Base-by-base conservation (phyloP, 495 filamentous ascomycete genomes). In the Talaromyces stipitatus region DNA sequence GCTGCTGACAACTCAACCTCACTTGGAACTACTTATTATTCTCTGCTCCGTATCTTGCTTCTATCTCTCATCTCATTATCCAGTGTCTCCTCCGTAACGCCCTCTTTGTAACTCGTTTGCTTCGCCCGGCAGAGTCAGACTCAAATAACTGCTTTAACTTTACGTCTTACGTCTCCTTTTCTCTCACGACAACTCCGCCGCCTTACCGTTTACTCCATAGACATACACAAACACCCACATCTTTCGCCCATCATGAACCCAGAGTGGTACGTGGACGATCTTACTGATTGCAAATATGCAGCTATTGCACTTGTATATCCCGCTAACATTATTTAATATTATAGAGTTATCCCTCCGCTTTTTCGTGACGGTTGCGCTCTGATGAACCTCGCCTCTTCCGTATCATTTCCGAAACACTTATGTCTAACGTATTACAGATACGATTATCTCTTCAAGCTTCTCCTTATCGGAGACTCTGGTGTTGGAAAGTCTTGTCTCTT, bases 401-500 rank as follows among this genome's bases (percentile, higher is more conserved):
- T 32, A 9, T 8, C 18, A 26, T 41, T 20, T n/a, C 51, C 51
- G 18, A 54, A 14, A 18, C 10, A 29, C 20, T 18, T 29, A 8
- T 20, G 11, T 20, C 38, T 43, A 28, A 45, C 26, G 18, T 47
- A 66, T 70, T 20, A 51, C 72, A 97, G 94, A 95, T 98, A 97
- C 85, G 94, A 98, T 71, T 98, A 97, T 72, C 91, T 98, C 65
- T 98, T 98, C 84, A 98, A 98, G 84, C 91, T 98, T 57, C 92
- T 98, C 70, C 90, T 98, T 77, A 98, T 98, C 83, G 94, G 94
- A 76, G 94, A 98, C 72, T 97, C 94, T 66, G 94, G 94, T 80
- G 95, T 97, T 63, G 94, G 94, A 85, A 98, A 98, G 88, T 97
- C 95, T 66, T 97, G 95, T 76, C 74, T 97, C 78, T 82, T 98